A percentile compares a stretch with the other conserved stretches of the same genome.
These are phyloP conservation scores for Biscogniauxia mediterranea DNA, from an alignment of 2,329 filamentous ascomycete genomes.

Conservation along the genomic window DNA sequence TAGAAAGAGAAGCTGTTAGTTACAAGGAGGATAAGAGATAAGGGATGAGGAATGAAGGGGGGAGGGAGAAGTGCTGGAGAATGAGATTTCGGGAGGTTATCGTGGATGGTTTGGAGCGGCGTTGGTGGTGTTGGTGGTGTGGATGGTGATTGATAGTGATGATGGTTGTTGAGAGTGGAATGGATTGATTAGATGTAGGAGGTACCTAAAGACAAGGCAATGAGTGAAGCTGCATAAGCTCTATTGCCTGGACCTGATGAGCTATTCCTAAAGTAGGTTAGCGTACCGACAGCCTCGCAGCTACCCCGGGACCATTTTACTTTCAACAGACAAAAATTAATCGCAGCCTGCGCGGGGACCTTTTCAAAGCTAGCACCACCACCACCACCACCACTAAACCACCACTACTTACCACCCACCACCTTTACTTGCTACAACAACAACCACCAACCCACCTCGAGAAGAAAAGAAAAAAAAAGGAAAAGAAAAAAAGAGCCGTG, in stretches of 20 bases:
- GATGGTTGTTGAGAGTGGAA: background rate
- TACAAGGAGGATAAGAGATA: no score
- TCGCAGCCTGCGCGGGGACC: constrained; percentile 22
- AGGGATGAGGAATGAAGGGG: background rate
- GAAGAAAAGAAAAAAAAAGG: no score
- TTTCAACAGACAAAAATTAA: constrained; percentile 21
- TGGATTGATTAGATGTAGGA: constrained; percentile 3
- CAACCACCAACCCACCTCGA: background rate
- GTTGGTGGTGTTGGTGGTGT: constrained; percentile 4
- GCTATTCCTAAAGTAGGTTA: constrained; percentile 16
- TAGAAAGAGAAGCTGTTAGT: background rate
- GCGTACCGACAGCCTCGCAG: constrained; percentile 28
- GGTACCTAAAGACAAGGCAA: constrained; percentile 1
- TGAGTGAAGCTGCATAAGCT: constrained; percentile 28
- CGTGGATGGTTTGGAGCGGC: no score
- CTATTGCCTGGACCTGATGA: constrained; percentile 24
- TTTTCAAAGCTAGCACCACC: no score
- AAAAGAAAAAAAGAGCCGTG: no score
- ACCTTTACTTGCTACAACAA: background rate
- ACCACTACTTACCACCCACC: background rate
- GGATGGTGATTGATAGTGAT: background rate
- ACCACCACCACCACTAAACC: no score
- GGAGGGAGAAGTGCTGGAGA: constrained; percentile 6
- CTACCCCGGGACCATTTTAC: constrained; percentile 28
- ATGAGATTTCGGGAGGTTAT: no score